These are phyloP conservation scores for Simplicillium sp. DNA, from an alignment of 2,329 filamentous ascomycete species.

Conservation along the genomic window DNA sequence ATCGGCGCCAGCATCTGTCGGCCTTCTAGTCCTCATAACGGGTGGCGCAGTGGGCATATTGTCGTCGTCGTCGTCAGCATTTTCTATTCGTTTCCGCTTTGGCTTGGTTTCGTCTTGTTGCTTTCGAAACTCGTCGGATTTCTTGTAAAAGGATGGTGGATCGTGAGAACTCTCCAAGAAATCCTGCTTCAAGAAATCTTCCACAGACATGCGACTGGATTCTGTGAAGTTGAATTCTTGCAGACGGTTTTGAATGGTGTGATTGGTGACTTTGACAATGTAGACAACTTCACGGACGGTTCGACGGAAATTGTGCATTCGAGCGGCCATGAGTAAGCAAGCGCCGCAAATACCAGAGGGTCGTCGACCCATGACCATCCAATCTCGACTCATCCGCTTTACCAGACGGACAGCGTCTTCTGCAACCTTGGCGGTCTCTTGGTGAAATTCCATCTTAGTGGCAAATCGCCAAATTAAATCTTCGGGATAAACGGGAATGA, in stretches of 20 bases:
- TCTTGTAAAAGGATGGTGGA: slow-evolving; percentile 72
- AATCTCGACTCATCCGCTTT: slow-evolving; percentile 89
- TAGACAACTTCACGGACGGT: slow-evolving; percentile 95
- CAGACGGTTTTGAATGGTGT: slow-evolving; percentile 84
- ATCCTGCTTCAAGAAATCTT: slow-evolving; percentile 68
- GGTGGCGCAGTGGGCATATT: slow-evolving; percentile 7
- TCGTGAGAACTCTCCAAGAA: slow-evolving; percentile 67
- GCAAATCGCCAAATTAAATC: slow-evolving; percentile 88
- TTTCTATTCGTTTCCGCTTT: slow-evolving; percentile 26
- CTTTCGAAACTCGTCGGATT: slow-evolving; percentile 49
- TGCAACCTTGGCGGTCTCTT: slow-evolving; percentile 73
- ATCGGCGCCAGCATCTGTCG: slow-evolving; percentile 22
- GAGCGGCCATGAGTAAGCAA: slow-evolving; percentile 85
- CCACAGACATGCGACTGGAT: slow-evolving; percentile 75
- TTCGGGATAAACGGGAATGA: slow-evolving; percentile 70
- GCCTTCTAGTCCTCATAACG: slow-evolving; percentile 6
- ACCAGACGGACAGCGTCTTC: slow-evolving; percentile 82
- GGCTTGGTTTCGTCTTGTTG: slow-evolving; percentile 40
- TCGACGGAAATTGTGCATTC: slow-evolving; percentile 96
- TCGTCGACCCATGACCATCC: slow-evolving; percentile 91
- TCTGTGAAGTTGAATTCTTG: slow-evolving; percentile 87
- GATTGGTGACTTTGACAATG: slow-evolving; percentile 90
- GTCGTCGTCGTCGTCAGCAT: slow-evolving; percentile 14
- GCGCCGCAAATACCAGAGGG: slow-evolving; percentile 92
- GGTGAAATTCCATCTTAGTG: slow-evolving; percentile 81